Base-by-base conservation (phyloP, 192 early-diverging fungal species). In the Gamsiella multidivaricata region DNA sequence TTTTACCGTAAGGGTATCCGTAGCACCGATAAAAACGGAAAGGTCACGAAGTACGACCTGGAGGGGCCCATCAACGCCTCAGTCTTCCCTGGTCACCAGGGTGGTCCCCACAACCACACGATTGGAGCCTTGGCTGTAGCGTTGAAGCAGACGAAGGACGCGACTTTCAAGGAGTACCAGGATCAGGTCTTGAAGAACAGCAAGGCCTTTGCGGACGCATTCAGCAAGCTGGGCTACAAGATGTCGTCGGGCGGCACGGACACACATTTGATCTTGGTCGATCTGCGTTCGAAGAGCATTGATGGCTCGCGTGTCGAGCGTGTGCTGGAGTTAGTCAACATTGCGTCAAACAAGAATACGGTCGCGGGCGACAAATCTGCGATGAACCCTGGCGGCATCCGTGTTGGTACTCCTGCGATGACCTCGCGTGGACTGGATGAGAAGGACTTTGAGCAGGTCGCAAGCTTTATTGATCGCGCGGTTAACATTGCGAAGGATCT, bases 61-160 rank as follows among this genome's bases (percentile, higher is more conserved):
- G 96, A 98, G 79, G 89, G 86, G 61, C 91, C 92, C 26, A 98
- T 99, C 85, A 99, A 99, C 84, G 86, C 88, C 61, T 94, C 94
- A 18, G 97, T 99, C 64, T 99, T 99, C 86, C 97, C 97, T 11
- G 96, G 96, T 39, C 96, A 97, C 83, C 97, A 99, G 85, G 97
- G 97, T 71, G 97, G 97, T 3, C 97, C 97, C 34, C 97, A 99
- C 86, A 99, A 99, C 89, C 96, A 99, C 88, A 97, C 97, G 46
- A 99, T 99, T 66, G 90, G 94, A 17, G 96, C 96, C 12, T 85
- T 99, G 57, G 90, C 96, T 12, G 96, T 99, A 37, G 96, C 97
- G 1, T 84, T 99, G 54, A 96, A 97, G 80, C 93, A 95, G 83
- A 89, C 94, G 25, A 90, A 96, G 86, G 63, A 86, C 14, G 85